Base-by-base conservation (phyloP, 371 early-diverging fungal species). In the Syncephalis fuscata region DNA sequence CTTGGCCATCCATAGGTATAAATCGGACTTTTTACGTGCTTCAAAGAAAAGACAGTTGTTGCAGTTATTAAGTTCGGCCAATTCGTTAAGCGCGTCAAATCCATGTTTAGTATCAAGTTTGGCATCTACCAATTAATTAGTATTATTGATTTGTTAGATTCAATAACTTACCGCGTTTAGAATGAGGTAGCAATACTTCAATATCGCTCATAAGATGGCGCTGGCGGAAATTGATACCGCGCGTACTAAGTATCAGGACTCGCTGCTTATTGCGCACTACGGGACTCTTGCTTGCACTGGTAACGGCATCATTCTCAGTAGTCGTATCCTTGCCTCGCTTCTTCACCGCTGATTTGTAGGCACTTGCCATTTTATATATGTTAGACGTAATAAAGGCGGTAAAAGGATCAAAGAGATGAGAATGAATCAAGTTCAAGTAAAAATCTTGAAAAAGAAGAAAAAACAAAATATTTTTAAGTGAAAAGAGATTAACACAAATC, bases 41-140 rank as follows among this genome's bases (percentile, higher is more conserved):
- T 97, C 98, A 65, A 97, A 92, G 64, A 83, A 97, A 39, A 97
- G 64, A 55, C 82, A 82, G 60, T 93, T 93, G 72, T 94, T 95
- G 74, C 98, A 95, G 70, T 90, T 89, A 72, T 86, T 87, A 45
- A 94, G 74, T 51, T 94, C 93, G 9, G 92, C 87, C 39, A 97
- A 70, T 66, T 95, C 98, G 60, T 95, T 94, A 45, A 97, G 63
- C 27, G 86, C 58, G n/a, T 76, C 65, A 48, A 93, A 78, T 53
- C 89, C 81, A 58, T 71, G 71, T 61, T 95, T 95, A 36, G 87
- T 73, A 66, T 94, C 95, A 21, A 94, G 68, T 63, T 97, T 97
- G 49, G 74, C 67, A 52, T 88, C 80, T 65, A 49, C 3, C 3
- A 10, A n/a, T 36, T 24, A 48, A 32, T 20, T 15, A 21, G 37